phyloP scores from a whole-genome alignment of 306 rosid genomes.

The Astragalus membranaceus region DNA sequence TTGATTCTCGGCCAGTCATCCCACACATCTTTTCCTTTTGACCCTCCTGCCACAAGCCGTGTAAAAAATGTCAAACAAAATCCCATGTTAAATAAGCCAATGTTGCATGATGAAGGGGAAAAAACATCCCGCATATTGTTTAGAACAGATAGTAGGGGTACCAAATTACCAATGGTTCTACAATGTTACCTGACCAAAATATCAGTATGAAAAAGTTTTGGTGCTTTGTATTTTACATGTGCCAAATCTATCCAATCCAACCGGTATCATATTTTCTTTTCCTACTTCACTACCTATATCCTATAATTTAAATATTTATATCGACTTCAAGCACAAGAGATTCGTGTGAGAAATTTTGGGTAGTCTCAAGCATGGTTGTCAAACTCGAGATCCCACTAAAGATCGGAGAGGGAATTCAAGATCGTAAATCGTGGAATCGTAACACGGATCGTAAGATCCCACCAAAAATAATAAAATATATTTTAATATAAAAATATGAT shows the following conservation, averaged over 20 bases:
- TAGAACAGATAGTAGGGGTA: not conserved
- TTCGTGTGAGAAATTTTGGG: not conserved
- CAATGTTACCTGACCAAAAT: not conserved
- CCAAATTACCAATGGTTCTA: not conserved
- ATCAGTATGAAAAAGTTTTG: not conserved
- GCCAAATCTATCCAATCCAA: not conserved
- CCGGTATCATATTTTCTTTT: not conserved
- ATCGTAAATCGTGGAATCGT: too few species aligned
- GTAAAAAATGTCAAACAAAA: slow-evolving; percentile 19
- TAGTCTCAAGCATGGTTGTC: too few species aligned
- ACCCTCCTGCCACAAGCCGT: slow-evolving; percentile 56
- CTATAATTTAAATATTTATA: not conserved
- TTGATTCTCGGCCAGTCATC: slow-evolving; percentile 84
- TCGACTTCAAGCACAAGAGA: not conserved
- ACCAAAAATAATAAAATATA: too few species aligned
- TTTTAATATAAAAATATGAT: too few species aligned
- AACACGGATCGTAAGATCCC: too few species aligned
- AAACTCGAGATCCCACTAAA: too few species aligned
- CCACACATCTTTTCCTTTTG: slow-evolving; percentile 54
- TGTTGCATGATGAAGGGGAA: not conserved
- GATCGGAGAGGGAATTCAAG: too few species aligned
- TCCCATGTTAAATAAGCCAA: not conserved
- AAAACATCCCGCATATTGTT: not conserved
- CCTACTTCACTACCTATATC: not conserved
- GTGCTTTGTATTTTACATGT: not conserved